These are phyloP conservation scores for Emmonsiellopsis sp. DNA, from an alignment of 2,329 filamentous ascomycete species.

Conservation along the genomic window DNA sequence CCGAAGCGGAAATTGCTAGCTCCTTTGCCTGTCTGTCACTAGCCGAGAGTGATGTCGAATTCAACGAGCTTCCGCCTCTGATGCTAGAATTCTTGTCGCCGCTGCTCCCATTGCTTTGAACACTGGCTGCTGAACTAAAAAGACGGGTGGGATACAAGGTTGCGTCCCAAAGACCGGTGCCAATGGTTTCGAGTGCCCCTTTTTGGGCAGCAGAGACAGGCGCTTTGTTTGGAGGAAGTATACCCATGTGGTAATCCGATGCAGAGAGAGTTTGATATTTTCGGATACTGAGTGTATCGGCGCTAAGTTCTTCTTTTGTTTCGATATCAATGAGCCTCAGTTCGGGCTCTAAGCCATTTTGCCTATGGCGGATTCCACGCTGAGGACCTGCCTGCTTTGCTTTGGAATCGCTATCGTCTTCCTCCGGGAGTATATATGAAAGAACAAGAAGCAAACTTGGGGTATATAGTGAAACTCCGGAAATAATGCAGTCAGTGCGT, in stretches of 20 bases:
- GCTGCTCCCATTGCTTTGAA: conserved; percentile 47
- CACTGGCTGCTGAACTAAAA: conserved; percentile 77
- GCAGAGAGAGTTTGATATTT: conserved; percentile 78
- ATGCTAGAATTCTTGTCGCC: conserved; percentile 50
- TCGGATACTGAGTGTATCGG: conserved; percentile 75
- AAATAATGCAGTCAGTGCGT: conserved; percentile 95
- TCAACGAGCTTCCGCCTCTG: conserved; percentile 42
- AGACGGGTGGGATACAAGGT: conserved; percentile 79
- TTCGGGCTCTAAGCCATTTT: conserved; percentile 77
- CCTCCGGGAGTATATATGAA: conserved; percentile 72
- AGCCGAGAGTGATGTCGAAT: conserved; percentile 42
- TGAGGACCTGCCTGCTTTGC: conserved; percentile 35
- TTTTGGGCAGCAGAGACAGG: conserved; percentile 55
- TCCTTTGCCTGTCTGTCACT: conserved; percentile 29
- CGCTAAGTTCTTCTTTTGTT: conserved; percentile 73
- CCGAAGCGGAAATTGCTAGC: conserved; percentile 39
- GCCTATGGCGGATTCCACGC: conserved; percentile 58
- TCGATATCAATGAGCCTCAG: conserved; percentile 81
- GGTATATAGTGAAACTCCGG: conserved; percentile 93
- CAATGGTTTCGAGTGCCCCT: conserved; percentile 67
- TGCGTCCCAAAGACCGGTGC: conserved; percentile 73
- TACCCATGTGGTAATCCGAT: conserved; percentile 82
- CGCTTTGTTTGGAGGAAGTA: conserved; percentile 67
- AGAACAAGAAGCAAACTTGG: conserved; percentile 83
- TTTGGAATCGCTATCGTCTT: conserved; percentile 44